Base-by-base conservation (phyloP, 139 green algal genomes). In the Chlorella vulgaris region DNA sequence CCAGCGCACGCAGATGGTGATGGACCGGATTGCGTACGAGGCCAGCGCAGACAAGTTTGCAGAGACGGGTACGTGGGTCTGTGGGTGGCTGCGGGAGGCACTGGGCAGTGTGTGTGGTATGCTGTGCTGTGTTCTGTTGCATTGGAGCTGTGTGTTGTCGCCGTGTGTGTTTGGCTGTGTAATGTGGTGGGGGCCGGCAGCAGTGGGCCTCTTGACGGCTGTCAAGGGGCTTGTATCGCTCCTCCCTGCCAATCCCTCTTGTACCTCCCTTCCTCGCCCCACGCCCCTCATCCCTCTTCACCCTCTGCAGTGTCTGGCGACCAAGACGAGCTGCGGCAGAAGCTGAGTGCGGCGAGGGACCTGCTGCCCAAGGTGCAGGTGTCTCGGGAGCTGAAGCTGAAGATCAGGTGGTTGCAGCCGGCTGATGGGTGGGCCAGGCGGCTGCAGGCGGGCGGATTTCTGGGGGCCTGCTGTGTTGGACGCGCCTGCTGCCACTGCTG, bases 21-120 rank as follows among this genome's bases (percentile, higher is more conserved):
- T 97, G 74, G 92, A 98, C 90, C 90, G 93, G 75, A 87, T 98
- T 35, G 89, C 89, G 7, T 99, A 93, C 83, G 96, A 98, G 62
- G 36, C 36, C 24, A 67, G 67, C 31, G 53, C 80, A 18, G 69
- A 79, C 29, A 42, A 47, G 3, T 84, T 84, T 67, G 80, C 61
- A 24, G 39, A 36, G 18, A 28, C 62, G 69, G 43, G 69, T 76
- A 29, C n/a, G 65, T 10, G n/a, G 36, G 55, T 35, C 2, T 7
- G 19, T 24, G 24, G 66, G 36, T 21, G 36, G 36, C 38, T 65
- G 15, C 55, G 55, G 18, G 55, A 21, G 55, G 47, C 13, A 24
- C 47, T 58, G 47, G 47, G 47, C 47, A 24, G 47, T n/a, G 47
- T 58, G 47, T 15, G 47, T 24, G 10, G 15, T 58, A 58, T 58